Base-by-base conservation (phyloP, 768 basidiomycete genomes). In the Macrocybe gigantea region DNA sequence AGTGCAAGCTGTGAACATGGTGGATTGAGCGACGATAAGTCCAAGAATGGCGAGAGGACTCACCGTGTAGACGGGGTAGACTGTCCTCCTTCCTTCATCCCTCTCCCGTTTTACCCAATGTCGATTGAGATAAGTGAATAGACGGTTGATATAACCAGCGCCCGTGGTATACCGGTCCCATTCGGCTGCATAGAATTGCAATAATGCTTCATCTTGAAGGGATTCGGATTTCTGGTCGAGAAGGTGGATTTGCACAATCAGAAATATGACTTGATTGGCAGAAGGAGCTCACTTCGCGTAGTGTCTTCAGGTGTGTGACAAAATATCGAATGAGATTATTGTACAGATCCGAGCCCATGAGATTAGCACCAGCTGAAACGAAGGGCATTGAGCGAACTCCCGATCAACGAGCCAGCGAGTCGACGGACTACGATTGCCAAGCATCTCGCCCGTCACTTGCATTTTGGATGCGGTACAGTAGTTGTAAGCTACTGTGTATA, bases 71-170 rank as follows among this genome's bases (percentile, higher is more conserved):
- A 99, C 91, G 1, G 83, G 84, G 69, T 97, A 98, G 14, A 98
- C 88, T 38, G 85, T 87, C 67, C 91, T 94, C 58, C 94, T 76
- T 11, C 96, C 96, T 65, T 98, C 95, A 58, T 98, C 95, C 60
- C 94, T 82, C 64, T 99, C 96, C 45, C 95, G 79, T 71, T 94
- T 95, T 38, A 99, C 95, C 96, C 96, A 99, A 68, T 98, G 93
- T 14, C 95, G 90, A 68, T 99, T 98, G 49, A 99, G 78, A 70
- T 98, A 98, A 2, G 92, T 94, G 73, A 98, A 98, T 33, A 99
- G 70, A 48, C 95, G 87, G 64, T 98, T 95, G 68, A 97, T 92
- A 63, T 96, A 98, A 61, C 90, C 93, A 1, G 95, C 94, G 41
- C 95, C 95, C 2, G 85, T 95, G 0, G 96, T 99, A 70, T 97